Base-by-base conservation (phyloP, 2,329 filamentous ascomycete species). In the Xylariaceae sp. region DNA sequence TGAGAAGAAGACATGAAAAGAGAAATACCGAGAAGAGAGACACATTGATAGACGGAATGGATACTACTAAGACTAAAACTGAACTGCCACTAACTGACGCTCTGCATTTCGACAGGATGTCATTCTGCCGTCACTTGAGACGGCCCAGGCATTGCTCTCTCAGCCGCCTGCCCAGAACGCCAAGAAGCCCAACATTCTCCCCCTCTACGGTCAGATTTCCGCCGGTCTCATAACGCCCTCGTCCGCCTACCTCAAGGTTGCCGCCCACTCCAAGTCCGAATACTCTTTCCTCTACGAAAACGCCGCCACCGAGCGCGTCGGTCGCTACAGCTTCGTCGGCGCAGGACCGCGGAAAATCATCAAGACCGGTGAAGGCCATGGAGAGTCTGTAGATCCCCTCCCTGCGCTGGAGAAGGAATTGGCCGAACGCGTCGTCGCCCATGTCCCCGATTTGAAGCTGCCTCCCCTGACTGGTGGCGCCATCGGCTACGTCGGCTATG, bases 211-310 rank as follows among this genome's bases (percentile, higher is more conserved):
- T 30, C 90, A 92, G 65, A 91, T 96, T 68, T 86, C 91, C 4
- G 93, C 93, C 68, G 93, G 97, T 75, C 87, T 97, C 66, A 83
- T 97, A 73, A 99, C 93, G 1, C 94, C 94, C 2, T 93, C 91
- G n/a, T 85, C 90, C 63, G 93, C 95, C 67, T 99, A 97, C 75
- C 83, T 99, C 66, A 97, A 97, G 76, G 82, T 97, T 67, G 88
- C 90, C 42, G 82, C 86, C 63, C 86, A 88, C 80, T 88, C 83
- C 35, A 78, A 82, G 66, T 89, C 89, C 53, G 87, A 90, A 66
- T 86, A 90, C 70, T 97, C 93, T 2, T 97, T 97, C 73, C 84
- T 99, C 52, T 96, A 96, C 74, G 94, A 99, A 77, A 96, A 92
- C 70, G 94, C 93, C 30, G 92, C 92, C 18, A 93, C 92, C 34